Base-by-base conservation (phyloP, 2,329 filamentous ascomycete genomes). In the Grosmannia huntii region DNA sequence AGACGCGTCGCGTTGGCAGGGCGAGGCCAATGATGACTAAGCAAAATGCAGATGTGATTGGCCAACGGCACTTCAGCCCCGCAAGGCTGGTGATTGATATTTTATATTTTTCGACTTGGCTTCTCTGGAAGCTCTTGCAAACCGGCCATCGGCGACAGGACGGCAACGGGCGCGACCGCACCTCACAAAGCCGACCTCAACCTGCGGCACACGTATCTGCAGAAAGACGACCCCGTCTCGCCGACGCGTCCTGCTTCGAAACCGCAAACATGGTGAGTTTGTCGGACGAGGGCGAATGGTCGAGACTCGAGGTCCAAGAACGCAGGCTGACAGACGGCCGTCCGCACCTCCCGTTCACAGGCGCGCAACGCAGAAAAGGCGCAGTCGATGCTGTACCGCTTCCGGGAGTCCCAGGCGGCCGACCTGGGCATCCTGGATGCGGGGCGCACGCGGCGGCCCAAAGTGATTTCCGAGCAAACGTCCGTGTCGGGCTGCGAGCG, bases 321-420 rank as follows among this genome's bases (percentile, higher is more conserved):
- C 27, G 25, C 7, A 16, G 16, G 50, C 50, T 33, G n/a, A 54
- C 52, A 28, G 50, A 33, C 27, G 53, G 25, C 19, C 19, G n/a
- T 9, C 28, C 25, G 5, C n/a, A 48, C 27, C 27, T 36, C 27
- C 27, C 4, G 21, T 28, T 25, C 41, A 44, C 65, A 90, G 92
- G 91, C 92, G 69, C 92, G 92, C 69, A 96, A 97, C 73, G 92
- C 89, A 52, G 92, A 97, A 81, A 99, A 97, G 74, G 92, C 94
- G 68, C 94, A 99, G 78, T 96, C 91, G 53, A 99, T 99, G 92
- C 92, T 99, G 73, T 99, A 96, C 78, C 92, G 94, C 79, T 99
- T 99, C 79, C 90, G 94, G 72, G 94, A 95, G 69, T 89, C 92
- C 66, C 94, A 97, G 82, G 92, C 92, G 64, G 90, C 90, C 63